Evolutionary conservation across 2,329 filamentous ascomycete species (phyloP), one percentile per base, ranked within the genome.

Genomic region (Ophiocordyceps australis): DNA sequence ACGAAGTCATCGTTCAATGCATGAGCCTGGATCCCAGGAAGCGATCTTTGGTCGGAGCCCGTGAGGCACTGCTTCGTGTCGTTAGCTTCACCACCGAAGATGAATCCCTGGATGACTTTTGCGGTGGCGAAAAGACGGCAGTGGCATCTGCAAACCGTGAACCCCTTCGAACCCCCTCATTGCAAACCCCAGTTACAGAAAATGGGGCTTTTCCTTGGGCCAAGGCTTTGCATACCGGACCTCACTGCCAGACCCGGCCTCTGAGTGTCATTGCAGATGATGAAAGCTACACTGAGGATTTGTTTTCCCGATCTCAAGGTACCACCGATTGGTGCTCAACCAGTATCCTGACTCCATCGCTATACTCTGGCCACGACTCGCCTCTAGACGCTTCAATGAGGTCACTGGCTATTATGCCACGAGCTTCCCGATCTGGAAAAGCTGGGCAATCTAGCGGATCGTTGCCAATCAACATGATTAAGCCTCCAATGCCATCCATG

Each of bases 21-120:
- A 70, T 98, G 68, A 81, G 81, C 40, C 57, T 98, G 38, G 86
- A 98, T 45, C 89, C 89, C 9, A 68, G 65, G 49, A 91, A 83
- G 61, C 78, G 89, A 28, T 91, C 85, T 18, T 60, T 98, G 25
- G 58, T 65, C 17, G 79, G 70, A 32, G 73, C 82, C 32, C 80
- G 80, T 37, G 68, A 81, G 26, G 79, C 80, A 27, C 69, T 98
- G 18, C 55, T 73, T 34, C 76, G 79, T 27, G 75, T 80, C 25
- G 65, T 93, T 37, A 85, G 74, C 54, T 98, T 95, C 62, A 95
- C 89, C 32, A 92, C 80, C 13, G 74, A 86, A 34, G 85, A 95
- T 31, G 89, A 98, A 55, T 64, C 66, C 17, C 63, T 92, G 26
- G 86, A 95, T 46, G 89, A 94, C 40, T 95, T 95, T 62, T 93